A percentile compares a stretch with the other conserved stretches of the same genome.
phyloP scores from a whole-genome alignment of 2,329 filamentous ascomycete genomes.

The Dactylonectria estremocensis region DNA sequence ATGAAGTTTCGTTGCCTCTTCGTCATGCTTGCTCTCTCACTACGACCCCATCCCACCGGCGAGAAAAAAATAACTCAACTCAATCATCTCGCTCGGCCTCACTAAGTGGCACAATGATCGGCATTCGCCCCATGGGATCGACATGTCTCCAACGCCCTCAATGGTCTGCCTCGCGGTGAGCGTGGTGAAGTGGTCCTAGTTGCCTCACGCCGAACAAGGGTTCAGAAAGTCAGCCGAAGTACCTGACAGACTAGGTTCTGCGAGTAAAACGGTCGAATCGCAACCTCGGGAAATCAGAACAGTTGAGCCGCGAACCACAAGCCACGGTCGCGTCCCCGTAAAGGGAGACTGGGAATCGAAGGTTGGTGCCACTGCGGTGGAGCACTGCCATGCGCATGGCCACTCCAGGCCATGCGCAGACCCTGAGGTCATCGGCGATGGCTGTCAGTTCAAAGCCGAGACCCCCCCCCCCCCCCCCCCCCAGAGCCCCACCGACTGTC shows the following conservation, averaged over 20 bases:
- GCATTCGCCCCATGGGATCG: not conserved
- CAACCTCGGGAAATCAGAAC: not conserved
- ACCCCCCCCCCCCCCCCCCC: not conserved
- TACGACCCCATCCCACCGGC: not conserved
- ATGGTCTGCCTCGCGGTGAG: conserved; percentile 18
- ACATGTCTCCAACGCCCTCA: conserved; percentile 4
- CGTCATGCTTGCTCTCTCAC: not conserved
- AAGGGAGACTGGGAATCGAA: too few species aligned
- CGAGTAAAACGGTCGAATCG: not conserved
- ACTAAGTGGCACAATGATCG: not conserved
- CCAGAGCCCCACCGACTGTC: conserved; percentile 2
- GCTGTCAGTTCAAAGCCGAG: conserved; percentile 1
- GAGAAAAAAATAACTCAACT: not conserved
- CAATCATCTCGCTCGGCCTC: not conserved
- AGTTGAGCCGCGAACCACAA: not conserved
- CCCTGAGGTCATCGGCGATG: not conserved
- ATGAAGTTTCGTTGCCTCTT: not conserved
- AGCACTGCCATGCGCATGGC: not conserved
- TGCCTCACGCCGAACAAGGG: conserved; percentile 10
- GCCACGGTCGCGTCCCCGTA: not conserved
- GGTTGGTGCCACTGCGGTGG: not conserved
- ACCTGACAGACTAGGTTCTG: not conserved
- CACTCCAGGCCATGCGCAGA: too few species aligned
- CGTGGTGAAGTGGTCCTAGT: conserved; percentile 3
- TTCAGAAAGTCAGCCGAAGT: not conserved